Evolutionary conservation across 2,329 filamentous ascomycete genomes (phyloP).

Genomic region (Dothistroma septosporum): DNA sequence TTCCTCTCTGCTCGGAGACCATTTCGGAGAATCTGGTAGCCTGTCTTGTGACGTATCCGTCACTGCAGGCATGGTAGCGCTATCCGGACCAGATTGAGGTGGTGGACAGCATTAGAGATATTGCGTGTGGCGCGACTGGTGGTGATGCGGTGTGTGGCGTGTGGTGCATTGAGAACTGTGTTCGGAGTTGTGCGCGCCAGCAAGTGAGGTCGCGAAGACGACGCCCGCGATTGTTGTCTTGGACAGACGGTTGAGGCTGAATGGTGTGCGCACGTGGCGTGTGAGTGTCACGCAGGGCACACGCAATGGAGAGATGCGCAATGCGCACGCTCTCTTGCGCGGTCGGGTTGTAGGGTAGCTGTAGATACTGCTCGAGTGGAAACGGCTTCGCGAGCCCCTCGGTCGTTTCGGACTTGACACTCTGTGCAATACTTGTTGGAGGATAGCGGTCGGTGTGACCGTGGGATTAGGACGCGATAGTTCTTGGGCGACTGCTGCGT

Average conservation of each 20-base stretch:
- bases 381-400: not conserved
- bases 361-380: not conserved
- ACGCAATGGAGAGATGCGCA: not conserved
- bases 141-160: not conserved
- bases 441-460: too few relatives aligned
- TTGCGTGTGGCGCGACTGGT: not conserved
- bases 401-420: not conserved
- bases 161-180: constrained; percentile 6
- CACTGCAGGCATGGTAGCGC: constrained; percentile 16
- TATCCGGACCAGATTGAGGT: not conserved
- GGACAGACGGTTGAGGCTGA: not conserved
- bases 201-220: not conserved
- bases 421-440: not conserved
- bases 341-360: not conserved
- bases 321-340: not conserved
- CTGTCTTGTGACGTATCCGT: constrained; percentile 15
- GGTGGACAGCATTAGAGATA: not conserved
- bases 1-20: constrained; percentile 25
- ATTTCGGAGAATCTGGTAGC: constrained; percentile 10
- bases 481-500: not conserved
- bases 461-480: too few relatives aligned
- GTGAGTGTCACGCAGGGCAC: not conserved
- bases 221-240: not conserved
- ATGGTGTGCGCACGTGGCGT: not conserved
- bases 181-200: not conserved